Evolutionary conservation across 495 filamentous ascomycete genomes (phyloP), one percentile per base, ranked within the genome.

Genomic region (Neurospora sp.): DNA sequence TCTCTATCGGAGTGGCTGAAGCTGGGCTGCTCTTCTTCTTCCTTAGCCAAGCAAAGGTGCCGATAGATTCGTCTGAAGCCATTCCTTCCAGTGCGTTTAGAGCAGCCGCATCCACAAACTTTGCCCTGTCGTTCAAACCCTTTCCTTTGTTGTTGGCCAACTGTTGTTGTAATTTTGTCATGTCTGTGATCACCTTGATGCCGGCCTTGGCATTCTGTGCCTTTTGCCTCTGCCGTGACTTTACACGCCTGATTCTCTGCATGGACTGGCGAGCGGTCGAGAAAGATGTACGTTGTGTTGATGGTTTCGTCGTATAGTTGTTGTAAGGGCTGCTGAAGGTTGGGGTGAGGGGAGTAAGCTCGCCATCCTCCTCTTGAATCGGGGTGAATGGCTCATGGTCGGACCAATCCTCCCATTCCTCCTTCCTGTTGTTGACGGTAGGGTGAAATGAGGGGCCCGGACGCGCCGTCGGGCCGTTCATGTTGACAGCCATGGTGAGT

Each of bases 111-210:
- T 89, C 83, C 9, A 85, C 85, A 66, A 86, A 89, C 70, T 79
- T 85, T 10, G 75, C 77, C 38, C 35, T 74, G 2, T 4, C 48
- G 48, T 8, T 11, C 0, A 7, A 27, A 0, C 53, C 53, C 12
- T 61, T 66, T 66, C 53, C 53, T 66, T 66, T 66, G 27, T 66
- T 66, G 20, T 77, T 74, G 69, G 77, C 76, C 37, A 74, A 70
- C 40, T 73, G 72, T 40, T 76, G 75, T 35, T 71, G 74, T 41
- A 76, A 71, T 22, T 75, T 76, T 20, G 83, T 76, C 83, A 86
- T 85, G 73, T 86, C 85, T 11, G 91, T 93, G 10, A 91, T 85
- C 5, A 94, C 75, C 75, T 87, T 92, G 78, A 93, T 85, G 4
- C 90, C 91, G 12, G 87, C 88, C 76, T 82, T 83, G 22, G 83